phyloP scores from a whole-genome alignment of 176 grass and related monocot genomes.

The Oryza punctata region DNA sequence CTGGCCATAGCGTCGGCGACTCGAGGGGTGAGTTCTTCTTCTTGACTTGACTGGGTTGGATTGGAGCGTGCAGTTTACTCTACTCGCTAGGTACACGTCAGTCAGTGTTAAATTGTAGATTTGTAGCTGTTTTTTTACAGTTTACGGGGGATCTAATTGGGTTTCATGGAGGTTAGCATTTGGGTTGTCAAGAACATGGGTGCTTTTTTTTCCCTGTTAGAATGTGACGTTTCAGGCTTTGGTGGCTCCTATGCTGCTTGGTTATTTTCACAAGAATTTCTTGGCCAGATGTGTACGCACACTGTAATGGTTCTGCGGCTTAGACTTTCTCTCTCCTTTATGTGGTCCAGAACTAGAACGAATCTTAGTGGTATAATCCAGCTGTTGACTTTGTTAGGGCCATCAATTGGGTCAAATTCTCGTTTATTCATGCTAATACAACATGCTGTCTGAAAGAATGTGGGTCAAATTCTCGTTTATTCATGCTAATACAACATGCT shows the following conservation, averaged over 20 bases:
- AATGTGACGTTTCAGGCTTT: background rate
- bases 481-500: background rate
- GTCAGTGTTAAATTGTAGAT: background rate
- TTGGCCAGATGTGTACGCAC: background rate
- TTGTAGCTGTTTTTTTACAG: background rate
- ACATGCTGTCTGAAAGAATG: no score
- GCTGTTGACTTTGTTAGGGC: constrained; percentile 16
- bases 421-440: background rate
- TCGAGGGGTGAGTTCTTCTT: background rate
- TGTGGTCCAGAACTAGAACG: constrained; percentile 14
- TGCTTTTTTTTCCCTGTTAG: background rate
- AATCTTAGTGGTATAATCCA: background rate
- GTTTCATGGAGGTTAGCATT: background rate
- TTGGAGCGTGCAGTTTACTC: background rate
- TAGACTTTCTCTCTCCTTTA: background rate
- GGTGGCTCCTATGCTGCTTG: background rate
- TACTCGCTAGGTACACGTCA: background rate
- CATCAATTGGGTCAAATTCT: constrained; percentile 2
- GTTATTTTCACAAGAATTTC: background rate
- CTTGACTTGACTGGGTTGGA: background rate
- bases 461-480: no score
- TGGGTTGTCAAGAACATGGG: background rate
- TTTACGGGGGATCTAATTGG: background rate
- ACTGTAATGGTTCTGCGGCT: background rate
- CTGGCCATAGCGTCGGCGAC: background rate